Conservation (phyloP, 2,329 filamentous ascomycete species). For the Fusarium pseudocircinatum region DNA sequence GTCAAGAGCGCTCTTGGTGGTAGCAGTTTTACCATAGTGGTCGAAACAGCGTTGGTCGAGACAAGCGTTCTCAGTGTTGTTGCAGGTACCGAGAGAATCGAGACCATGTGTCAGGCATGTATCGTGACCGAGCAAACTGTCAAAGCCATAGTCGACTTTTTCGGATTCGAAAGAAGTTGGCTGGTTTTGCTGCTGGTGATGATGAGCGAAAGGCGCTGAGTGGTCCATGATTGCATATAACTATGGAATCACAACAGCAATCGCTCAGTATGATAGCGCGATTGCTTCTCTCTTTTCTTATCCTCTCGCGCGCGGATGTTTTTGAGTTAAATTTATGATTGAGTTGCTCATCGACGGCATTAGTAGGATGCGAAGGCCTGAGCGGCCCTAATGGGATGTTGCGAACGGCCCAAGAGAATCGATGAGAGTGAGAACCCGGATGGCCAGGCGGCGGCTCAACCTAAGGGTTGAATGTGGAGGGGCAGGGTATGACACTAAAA, state of each 20-base stretch:
- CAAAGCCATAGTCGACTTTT: slow-evolving; percentile 47
- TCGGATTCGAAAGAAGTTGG: slow-evolving; percentile 33
- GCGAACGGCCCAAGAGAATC: slow-evolving; percentile 29
- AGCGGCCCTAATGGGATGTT: slow-evolving; percentile 32
- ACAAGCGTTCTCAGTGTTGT: slow-evolving; percentile 48
- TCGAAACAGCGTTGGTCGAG: slow-evolving; percentile 44
- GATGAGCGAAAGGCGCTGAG: slow-evolving; percentile 33
- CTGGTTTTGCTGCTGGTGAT: slow-evolving; percentile 29
- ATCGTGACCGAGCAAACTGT: slow-evolving; percentile 40
- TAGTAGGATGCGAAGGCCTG: slow-evolving; percentile 20
- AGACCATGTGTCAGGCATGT: slow-evolving; percentile 40
- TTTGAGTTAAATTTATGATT: neutral
- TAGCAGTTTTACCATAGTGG: slow-evolving; percentile 35
- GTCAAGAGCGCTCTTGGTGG: slow-evolving; percentile 17
- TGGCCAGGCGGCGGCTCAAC: slow-evolving; percentile 38
- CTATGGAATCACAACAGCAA: slow-evolving; percentile 9
- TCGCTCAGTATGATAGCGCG: neutral
- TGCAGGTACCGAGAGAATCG: slow-evolving; percentile 41
- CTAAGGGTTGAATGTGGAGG: slow-evolving; percentile 31
- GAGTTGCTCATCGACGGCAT: slow-evolving; percentile 17
- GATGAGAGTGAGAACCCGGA: slow-evolving; percentile 44
- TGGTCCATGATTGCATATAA: slow-evolving; percentile 34
- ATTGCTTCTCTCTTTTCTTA: slow-evolving; percentile 7
- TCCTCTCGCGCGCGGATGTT: neutral
- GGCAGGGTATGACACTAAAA: slow-evolving; percentile 22